These are phyloP conservation scores for Oryza glaberrima DNA, from an alignment of 176 grass and related monocot species.

Conservation along the genomic window DNA sequence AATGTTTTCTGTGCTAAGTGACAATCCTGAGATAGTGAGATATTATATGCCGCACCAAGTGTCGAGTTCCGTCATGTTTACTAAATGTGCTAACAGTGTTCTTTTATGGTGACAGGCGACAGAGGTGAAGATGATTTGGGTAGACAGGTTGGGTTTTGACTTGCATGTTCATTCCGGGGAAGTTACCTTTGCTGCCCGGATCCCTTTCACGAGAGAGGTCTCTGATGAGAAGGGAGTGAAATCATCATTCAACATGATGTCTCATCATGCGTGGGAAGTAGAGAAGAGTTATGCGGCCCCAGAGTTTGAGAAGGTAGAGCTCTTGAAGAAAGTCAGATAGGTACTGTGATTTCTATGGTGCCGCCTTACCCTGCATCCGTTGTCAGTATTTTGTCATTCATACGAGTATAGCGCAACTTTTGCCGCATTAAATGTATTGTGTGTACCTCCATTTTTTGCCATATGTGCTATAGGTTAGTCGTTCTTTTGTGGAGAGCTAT, in stretches of 20 bases:
- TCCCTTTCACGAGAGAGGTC: slow-evolving; percentile 84
- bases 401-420: slow-evolving; percentile 30
- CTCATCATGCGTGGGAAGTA: slow-evolving; percentile 96
- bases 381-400: neutral
- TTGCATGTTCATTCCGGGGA: slow-evolving; percentile 64
- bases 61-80: neutral
- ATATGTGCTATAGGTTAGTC: slow-evolving; percentile 24
- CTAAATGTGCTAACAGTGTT: neutral
- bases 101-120: slow-evolving; percentile 43
- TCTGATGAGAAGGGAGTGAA: slow-evolving; percentile 86
- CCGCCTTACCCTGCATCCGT: neutral
- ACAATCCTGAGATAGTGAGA: neutral
- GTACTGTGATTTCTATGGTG: neutral
- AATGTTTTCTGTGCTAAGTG: neutral
- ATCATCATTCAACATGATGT: slow-evolving; percentile 93
- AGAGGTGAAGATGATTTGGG: slow-evolving; percentile 90
- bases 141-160: slow-evolving; percentile 88
- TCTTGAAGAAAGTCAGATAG: slow-evolving; percentile 82
- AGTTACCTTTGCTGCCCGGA: slow-evolving; percentile 64
- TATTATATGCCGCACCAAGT: neutral
- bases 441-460: slow-evolving; percentile 12
- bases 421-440: slow-evolving; percentile 16
- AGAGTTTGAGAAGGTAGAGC: slow-evolving; percentile 77
- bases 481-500: slow-evolving; percentile 20
- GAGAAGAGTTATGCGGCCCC: slow-evolving; percentile 70